phyloP scores from a whole-genome alignment of 805 yeast species.

The Komagataella mondaviorum region DNA sequence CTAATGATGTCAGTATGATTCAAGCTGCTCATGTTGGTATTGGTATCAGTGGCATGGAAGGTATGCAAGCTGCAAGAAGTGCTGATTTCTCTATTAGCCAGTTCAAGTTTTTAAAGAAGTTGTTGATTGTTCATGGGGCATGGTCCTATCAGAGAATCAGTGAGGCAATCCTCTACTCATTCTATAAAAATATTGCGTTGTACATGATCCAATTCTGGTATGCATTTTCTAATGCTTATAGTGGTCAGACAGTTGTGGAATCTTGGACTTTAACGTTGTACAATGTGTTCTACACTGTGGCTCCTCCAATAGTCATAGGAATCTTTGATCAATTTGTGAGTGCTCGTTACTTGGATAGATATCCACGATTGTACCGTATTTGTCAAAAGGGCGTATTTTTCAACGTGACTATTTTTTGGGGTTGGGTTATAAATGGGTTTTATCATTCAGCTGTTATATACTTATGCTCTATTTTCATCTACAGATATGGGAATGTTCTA shows the following conservation, averaged over 20 bases:
- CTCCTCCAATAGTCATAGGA: slow-evolving; percentile 94
- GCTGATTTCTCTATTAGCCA: slow-evolving; percentile 97
- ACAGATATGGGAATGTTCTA: slow-evolving; percentile 51
- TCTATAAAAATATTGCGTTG: slow-evolving; percentile 88
- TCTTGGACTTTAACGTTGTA: slow-evolving; percentile 97
- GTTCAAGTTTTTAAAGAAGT: slow-evolving; percentile 71
- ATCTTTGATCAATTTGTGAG: slow-evolving; percentile 93
- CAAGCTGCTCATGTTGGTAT: slow-evolving; percentile 99
- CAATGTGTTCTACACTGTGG: slow-evolving; percentile 85
- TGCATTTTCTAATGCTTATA: slow-evolving; percentile 81
- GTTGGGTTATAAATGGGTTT: slow-evolving; percentile 94
- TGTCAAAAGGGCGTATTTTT: slow-evolving; percentile 86
- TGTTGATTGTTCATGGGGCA: slow-evolving; percentile 86
- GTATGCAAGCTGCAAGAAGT: slow-evolving; percentile 97
- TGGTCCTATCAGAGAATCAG: slow-evolving; percentile 97
- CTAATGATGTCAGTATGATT: slow-evolving; percentile 97
- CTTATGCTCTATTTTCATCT: slow-evolving; percentile 56
- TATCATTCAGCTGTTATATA: slow-evolving; percentile 83
- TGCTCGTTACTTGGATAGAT: slow-evolving; percentile 77
- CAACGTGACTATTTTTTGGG: slow-evolving; percentile 89
- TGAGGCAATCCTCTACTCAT: slow-evolving; percentile 84
- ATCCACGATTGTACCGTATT: slow-evolving; percentile 83
- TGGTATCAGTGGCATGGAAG: slow-evolving; percentile 98
- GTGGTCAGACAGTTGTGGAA: slow-evolving; percentile 93
- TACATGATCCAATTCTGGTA: slow-evolving; percentile 99